Conservation (phyloP, 164 flowering plant genomes). For the Platanus orientalis region DNA sequence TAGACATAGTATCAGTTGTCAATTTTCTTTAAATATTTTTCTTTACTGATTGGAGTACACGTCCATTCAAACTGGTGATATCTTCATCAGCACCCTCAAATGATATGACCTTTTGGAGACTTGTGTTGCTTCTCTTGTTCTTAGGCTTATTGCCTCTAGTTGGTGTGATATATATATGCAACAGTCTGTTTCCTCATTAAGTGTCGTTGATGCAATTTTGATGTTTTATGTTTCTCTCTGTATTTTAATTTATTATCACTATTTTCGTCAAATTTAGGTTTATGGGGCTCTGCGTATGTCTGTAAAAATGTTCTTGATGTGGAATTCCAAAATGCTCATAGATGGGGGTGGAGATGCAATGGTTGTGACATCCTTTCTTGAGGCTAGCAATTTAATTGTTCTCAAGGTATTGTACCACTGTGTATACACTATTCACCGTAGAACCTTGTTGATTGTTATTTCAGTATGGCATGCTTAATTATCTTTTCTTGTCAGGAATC, state of each 20-base stretch:
- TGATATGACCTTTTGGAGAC: not conserved
- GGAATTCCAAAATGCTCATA: constrained; percentile 87
- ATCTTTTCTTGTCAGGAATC: constrained; percentile 51
- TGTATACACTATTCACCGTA: not conserved
- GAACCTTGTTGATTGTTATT: constrained; percentile 8
- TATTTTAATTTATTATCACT: not conserved
- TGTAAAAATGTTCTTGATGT: constrained; percentile 86
- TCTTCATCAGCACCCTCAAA: not conserved
- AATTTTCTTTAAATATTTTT: too few relatives aligned
- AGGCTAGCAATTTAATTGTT: constrained; percentile 88
- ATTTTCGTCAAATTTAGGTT: constrained; percentile 36
- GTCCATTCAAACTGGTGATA: too few relatives aligned
- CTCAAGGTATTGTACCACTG: constrained; percentile 54
- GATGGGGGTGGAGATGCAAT: constrained; percentile 65
- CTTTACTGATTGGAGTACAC: too few relatives aligned
- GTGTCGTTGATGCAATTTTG: not conserved
- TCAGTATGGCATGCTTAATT: constrained; percentile 10
- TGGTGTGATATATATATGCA: not conserved
- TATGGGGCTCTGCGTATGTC: constrained; percentile 95
- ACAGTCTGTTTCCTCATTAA: constrained; percentile 1
- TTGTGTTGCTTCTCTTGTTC: not conserved
- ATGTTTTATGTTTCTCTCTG: not conserved
- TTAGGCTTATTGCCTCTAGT: not conserved
- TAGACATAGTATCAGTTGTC: too few relatives aligned
- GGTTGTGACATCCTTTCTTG: constrained; percentile 86